Base-by-base conservation (phyloP, 2,329 filamentous ascomycete species). In the Hansfordia pulvinata region DNA sequence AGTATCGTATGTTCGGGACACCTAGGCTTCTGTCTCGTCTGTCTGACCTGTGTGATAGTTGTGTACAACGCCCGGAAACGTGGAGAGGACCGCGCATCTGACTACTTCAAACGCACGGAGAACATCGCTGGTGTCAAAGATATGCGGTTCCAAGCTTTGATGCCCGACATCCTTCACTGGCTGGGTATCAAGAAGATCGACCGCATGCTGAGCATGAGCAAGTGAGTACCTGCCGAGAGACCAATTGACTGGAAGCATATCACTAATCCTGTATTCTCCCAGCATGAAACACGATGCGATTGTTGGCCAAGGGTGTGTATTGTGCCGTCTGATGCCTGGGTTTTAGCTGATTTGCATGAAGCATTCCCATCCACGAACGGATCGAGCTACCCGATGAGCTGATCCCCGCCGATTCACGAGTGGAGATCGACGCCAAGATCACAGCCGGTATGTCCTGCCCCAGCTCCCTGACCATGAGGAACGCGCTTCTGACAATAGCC, bases 401-500 rank as follows among this genome's bases (percentile, higher is more conserved):
- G 69, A 94, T 96, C 42, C 90, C 90, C 9, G 82, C 77, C 35
- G 90, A 96, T 54, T 93, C 85, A 28, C 68, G 88, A 38, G 90
- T 96, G n/a, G 90, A 98, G 54, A 98, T 96, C 46, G 90, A 96
- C 53, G 90, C 90, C 32, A 96, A 96, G 62, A 94, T 96, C 48
- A 90, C 88, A 41, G 85, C 88, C 33, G 90, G 80, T 84, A 57
- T 54, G 72, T 57, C 30, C 18, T 20, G 20, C 25, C 26, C 17
- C 28, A 28, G 19, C 25, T 20, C 24, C 12, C 27, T 31, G 28
- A 27, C 25, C 23, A 20, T 28, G 30, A 29, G 20, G 29, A 32
- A 27, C 28, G 30, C 52, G 39, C 54, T 43, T 34, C 34, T 33
- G 27, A 25, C 25, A 22, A 19, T 20, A 25, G 18, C 13, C 12